Conservation (phyloP, 176 grass and related monocot genomes). For the Eleusine coracana region DNA sequence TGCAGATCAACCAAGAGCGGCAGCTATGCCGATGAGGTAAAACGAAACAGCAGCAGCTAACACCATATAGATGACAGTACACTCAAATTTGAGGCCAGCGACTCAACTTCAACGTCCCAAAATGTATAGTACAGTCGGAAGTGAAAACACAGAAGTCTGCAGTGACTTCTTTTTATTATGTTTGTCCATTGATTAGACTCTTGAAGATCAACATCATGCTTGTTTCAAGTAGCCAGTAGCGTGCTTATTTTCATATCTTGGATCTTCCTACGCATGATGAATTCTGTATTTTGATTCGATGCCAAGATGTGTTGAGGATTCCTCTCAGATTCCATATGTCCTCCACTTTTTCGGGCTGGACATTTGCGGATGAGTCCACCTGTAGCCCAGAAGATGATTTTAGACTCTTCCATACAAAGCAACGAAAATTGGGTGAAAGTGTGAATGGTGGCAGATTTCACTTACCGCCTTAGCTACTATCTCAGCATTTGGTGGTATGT, state of each 20-base stretch:
- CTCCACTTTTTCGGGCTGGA: constrained; percentile 80
- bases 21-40: neutral
- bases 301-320: constrained; percentile 95
- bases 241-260: constrained; percentile 45
- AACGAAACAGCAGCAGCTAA: neutral
- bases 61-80: neutral
- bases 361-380: constrained; percentile 79
- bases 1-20: neutral
- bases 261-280: constrained; percentile 4
- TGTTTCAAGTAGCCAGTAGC: neutral
- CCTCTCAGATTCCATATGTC: constrained; percentile 92
- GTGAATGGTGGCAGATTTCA: neutral
- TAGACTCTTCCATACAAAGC: constrained; percentile 9
- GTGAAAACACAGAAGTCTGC: neutral
- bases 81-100: neutral
- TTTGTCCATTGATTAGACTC: neutral
- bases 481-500: constrained; percentile 62
- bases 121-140: neutral
- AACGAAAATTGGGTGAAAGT: constrained; percentile 8
- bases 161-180: constrained; percentile 36
- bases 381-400: constrained; percentile 39
- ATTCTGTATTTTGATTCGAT: constrained; percentile 68
- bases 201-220: neutral
- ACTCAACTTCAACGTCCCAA: neutral
- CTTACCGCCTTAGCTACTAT: constrained; percentile 86